phyloP scores from a whole-genome alignment of 768 basidiomycete species.

The Pleurotus eryngii region DNA sequence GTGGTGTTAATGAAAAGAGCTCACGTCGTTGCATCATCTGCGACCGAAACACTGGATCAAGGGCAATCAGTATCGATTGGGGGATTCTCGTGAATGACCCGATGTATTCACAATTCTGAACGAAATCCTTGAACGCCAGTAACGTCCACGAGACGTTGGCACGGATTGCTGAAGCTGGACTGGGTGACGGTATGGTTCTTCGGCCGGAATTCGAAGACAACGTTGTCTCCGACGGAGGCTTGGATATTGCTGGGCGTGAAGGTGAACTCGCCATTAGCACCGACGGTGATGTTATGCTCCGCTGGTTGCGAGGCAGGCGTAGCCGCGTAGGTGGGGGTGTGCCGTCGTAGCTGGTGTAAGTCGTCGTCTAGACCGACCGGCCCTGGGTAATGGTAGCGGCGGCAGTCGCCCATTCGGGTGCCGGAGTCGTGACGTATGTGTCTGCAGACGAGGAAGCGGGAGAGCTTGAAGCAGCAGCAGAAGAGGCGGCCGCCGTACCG shows the following conservation, averaged over 20 bases:
- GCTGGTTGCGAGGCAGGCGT: slow-evolving; percentile 13
- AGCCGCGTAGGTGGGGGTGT: slow-evolving; percentile 18
- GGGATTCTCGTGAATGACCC: too few relatives aligned
- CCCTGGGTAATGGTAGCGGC: slow-evolving; percentile 29
- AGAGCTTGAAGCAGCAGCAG: slow-evolving; percentile 11
- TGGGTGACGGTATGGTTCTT: slow-evolving; percentile 33
- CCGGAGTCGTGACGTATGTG: slow-evolving; percentile 19
- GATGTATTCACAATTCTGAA: slow-evolving; percentile 22
- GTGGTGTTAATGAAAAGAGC: slow-evolving; percentile 9
- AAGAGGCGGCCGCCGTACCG: slow-evolving; percentile 10
- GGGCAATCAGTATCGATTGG: too few relatives aligned
- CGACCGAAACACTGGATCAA: slow-evolving; percentile 24
- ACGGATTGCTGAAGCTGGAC: slow-evolving; percentile 26
- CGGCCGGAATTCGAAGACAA: slow-evolving; percentile 16
- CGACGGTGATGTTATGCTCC: slow-evolving; percentile 17
- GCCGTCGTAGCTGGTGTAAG: slow-evolving; percentile 23
- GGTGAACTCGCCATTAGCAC: slow-evolving; percentile 12
- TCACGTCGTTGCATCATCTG: slow-evolving; percentile 40
- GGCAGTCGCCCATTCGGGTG: slow-evolving; percentile 22
- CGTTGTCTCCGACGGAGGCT: slow-evolving; percentile 20
- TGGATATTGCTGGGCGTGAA: slow-evolving; percentile 17
- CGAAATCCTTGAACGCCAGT: slow-evolving; percentile 18
- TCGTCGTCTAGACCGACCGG: slow-evolving; percentile 19
- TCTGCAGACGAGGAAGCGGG: slow-evolving; percentile 7
- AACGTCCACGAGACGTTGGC: slow-evolving; percentile 14